Evolutionary conservation across 805 yeast genomes (phyloP).

Genomic region (Saccharomycopsis sp.): DNA sequence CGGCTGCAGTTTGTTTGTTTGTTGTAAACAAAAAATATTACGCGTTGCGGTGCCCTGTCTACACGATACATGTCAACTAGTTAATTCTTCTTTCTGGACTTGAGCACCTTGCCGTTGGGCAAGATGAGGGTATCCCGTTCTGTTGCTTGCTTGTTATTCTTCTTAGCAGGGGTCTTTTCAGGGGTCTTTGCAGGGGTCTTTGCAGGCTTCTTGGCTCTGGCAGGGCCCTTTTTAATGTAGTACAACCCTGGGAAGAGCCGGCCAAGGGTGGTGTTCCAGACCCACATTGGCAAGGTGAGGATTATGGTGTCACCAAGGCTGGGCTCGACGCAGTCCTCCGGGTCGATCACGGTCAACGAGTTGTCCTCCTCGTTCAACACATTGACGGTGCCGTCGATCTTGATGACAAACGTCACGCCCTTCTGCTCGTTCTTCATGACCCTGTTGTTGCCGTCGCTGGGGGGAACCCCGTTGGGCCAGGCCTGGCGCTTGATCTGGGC

Average conservation of each 20-base stretch:
- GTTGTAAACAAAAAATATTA: not conserved
- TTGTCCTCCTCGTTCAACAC: conserved; percentile 42
- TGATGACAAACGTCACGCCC: conserved; percentile 46
- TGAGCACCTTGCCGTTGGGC: conserved; percentile 54
- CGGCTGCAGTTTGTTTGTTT: not conserved
- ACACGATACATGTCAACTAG: not conserved
- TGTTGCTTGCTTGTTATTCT: conserved; percentile 18
- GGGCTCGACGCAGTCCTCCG: conserved; percentile 41
- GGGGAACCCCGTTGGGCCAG: conserved; percentile 43
- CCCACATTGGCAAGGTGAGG: conserved; percentile 32
- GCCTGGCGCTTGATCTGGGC: conserved; percentile 44
- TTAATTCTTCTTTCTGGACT: conserved; percentile 22
- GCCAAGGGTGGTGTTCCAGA: conserved; percentile 41
- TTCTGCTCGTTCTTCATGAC: conserved; percentile 33
- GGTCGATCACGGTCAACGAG: conserved; percentile 34
- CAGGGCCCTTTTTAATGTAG: conserved; percentile 5
- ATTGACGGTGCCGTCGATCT: conserved; percentile 39
- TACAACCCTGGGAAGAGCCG: conserved; percentile 23
- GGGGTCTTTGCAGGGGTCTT: not conserved
- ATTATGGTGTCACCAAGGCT: conserved; percentile 41
- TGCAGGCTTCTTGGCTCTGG: not conserved
- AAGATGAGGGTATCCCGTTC: conserved; percentile 37
- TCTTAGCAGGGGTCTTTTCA: conserved; percentile 5
- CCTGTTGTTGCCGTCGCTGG: conserved; percentile 38
- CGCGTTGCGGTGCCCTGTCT: not conserved